phyloP scores from a whole-genome alignment of 306 rosid genomes.

The Ceratonia siliqua region DNA sequence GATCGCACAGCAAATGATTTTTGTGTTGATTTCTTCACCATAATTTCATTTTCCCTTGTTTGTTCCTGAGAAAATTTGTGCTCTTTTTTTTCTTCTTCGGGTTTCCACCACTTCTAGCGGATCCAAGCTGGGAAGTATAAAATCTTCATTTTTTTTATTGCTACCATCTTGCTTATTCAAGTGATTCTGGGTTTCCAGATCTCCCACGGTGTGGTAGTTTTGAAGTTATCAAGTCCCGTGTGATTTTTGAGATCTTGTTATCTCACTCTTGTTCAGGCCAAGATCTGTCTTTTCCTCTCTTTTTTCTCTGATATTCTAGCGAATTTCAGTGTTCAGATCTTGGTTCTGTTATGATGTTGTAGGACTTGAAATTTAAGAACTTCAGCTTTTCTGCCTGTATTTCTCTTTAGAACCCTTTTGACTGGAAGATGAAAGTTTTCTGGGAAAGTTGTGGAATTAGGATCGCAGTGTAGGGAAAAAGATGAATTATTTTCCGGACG shows the following conservation, averaged over 20 bases:
- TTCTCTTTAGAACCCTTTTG: conserved; percentile 22
- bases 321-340: conserved; percentile 37
- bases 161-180: not conserved
- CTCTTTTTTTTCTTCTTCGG: not conserved
- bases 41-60: conserved; percentile 1
- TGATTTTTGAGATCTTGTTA: conserved; percentile 5
- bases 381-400: not conserved
- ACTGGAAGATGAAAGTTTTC: conserved; percentile 35
- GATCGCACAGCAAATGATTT: not conserved
- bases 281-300: conserved; percentile 36
- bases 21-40: conserved; percentile 5
- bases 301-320: not conserved
- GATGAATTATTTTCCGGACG: conserved; percentile 94
- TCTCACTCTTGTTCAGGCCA: conserved; percentile 12
- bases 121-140: conserved; percentile 43
- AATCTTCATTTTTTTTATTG: conserved; percentile 13
- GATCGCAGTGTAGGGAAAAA: conserved; percentile 33
- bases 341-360: conserved; percentile 2
- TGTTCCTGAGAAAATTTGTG: conserved; percentile 5
- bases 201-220: conserved; percentile 22
- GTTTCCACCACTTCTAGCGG: conserved; percentile 31
- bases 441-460: conserved; percentile 33
- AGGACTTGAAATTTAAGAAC: not conserved
- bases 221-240: not conserved
- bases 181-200: not conserved